Conservation (phyloP, 140 eudicot species). For the Erigeron philadelphicus region DNA sequence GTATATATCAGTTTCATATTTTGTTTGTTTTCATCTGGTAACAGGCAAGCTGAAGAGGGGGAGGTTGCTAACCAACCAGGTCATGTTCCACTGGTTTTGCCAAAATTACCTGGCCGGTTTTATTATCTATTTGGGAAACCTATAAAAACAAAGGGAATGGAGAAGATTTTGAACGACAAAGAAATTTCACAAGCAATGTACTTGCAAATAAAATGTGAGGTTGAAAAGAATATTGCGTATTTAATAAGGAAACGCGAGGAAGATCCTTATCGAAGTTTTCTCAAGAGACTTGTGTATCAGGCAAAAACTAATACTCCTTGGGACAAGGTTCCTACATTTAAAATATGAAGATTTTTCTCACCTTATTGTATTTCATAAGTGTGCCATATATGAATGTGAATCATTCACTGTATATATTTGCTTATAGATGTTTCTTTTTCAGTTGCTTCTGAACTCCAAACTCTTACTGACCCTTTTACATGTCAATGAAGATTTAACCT, state of each 20-base stretch:
- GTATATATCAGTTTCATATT: neutral
- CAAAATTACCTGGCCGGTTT: conserved; percentile 78
- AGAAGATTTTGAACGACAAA: conserved; percentile 45
- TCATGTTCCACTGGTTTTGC: conserved; percentile 55
- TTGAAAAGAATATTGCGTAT: conserved; percentile 7
- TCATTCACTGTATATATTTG: no score
- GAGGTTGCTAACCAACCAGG: conserved; percentile 68
- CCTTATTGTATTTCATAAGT: no score
- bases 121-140: conserved; percentile 61
- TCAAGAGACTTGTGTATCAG: neutral
- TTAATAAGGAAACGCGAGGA: neutral
- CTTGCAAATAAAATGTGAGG: conserved; percentile 1
- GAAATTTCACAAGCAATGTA: conserved; percentile 61
- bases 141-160: conserved; percentile 14
- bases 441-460: no score
- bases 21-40: neutral
- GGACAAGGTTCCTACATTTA: conserved; percentile 7
- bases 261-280: conserved; percentile 7
- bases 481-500: no score
- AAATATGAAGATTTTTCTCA: no score
- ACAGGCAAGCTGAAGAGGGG: conserved; percentile 57
- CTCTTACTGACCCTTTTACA: no score
- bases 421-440: no score
- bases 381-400: no score
- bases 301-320: conserved; percentile 8